A percentile compares a stretch with the other conserved stretches of the same genome.
Evolutionary conservation across 768 basidiomycete genomes (phyloP).

Genomic region (Nevesoporus exiguus): DNA sequence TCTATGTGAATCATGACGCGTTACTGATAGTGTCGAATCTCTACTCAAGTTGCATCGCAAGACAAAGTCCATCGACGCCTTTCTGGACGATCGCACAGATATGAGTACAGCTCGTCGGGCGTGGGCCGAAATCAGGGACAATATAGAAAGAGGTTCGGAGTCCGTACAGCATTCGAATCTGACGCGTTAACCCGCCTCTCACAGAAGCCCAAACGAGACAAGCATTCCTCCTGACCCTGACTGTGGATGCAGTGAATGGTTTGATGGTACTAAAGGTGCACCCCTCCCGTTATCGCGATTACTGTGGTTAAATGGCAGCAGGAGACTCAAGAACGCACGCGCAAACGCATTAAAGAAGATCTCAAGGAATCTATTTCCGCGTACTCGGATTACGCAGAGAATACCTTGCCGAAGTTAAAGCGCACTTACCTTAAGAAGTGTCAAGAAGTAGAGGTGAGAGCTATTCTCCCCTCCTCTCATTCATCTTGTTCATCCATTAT

Average conservation of each 20-base stretch:
- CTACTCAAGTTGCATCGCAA: slow-evolving; percentile 71
- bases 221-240: slow-evolving; percentile 72
- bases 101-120: slow-evolving; percentile 62
- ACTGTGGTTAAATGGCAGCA: slow-evolving; percentile 26
- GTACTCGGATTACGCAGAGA: slow-evolving; percentile 81
- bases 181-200: slow-evolving; percentile 5
- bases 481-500: slow-evolving; percentile 7
- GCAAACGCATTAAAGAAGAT: slow-evolving; percentile 89
- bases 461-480: neutral
- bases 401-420: slow-evolving; percentile 76
- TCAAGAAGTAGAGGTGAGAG: slow-evolving; percentile 78
- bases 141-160: slow-evolving; percentile 69
- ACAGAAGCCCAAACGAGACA: slow-evolving; percentile 79
- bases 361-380: slow-evolving; percentile 72
- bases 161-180: neutral
- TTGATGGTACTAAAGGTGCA: slow-evolving; percentile 64
- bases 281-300: neutral
- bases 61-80: slow-evolving; percentile 64
- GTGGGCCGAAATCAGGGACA: slow-evolving; percentile 85
- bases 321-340: slow-evolving; percentile 91
- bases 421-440: slow-evolving; percentile 79
- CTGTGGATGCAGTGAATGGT: slow-evolving; percentile 68
- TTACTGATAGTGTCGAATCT: slow-evolving; percentile 65
- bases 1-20: slow-evolving; percentile 2
- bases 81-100: slow-evolving; percentile 69